Percentiles rank a stretch among this genome's conserved stretches.
Conservation (phyloP, 176 grass and related monocot species). For the Oryza australiensis region DNA sequence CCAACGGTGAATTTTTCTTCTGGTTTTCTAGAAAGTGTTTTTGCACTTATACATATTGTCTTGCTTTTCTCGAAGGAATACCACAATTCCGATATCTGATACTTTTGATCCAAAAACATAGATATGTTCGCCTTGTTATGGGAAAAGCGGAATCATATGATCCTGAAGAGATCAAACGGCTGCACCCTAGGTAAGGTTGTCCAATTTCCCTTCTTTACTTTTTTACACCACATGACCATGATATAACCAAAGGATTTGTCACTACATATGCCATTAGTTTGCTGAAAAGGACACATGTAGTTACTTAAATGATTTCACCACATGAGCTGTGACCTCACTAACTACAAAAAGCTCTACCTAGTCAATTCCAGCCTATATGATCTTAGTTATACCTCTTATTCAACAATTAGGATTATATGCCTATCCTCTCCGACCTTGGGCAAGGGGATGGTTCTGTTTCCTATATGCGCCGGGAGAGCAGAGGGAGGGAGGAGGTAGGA, state of each 20-base stretch:
- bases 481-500: too few relatives aligned
- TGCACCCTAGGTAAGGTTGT: constrained; percentile 76
- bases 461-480: too few relatives aligned
- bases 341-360: background rate
- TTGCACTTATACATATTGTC: background rate
- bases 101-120: constrained; percentile 32
- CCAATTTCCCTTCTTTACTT: background rate
- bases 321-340: background rate
- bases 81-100: background rate
- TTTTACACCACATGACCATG: background rate
- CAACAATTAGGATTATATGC: background rate
- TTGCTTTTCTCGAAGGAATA: background rate
- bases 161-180: constrained; percentile 58
- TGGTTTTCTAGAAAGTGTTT: constrained; percentile 14
- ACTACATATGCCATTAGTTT: background rate
- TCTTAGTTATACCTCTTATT: background rate
- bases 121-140: constrained; percentile 86
- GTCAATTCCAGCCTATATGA: background rate
- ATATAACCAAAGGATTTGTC: background rate
- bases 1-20: background rate
- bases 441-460: too few relatives aligned
- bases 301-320: constrained; percentile 6
- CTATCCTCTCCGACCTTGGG: too few relatives aligned
- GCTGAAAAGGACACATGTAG: background rate
- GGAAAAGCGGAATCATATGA: constrained; percentile 62